Base-by-base conservation (phyloP, 2,329 filamentous ascomycete species). In the Diaporthe australafricana region DNA sequence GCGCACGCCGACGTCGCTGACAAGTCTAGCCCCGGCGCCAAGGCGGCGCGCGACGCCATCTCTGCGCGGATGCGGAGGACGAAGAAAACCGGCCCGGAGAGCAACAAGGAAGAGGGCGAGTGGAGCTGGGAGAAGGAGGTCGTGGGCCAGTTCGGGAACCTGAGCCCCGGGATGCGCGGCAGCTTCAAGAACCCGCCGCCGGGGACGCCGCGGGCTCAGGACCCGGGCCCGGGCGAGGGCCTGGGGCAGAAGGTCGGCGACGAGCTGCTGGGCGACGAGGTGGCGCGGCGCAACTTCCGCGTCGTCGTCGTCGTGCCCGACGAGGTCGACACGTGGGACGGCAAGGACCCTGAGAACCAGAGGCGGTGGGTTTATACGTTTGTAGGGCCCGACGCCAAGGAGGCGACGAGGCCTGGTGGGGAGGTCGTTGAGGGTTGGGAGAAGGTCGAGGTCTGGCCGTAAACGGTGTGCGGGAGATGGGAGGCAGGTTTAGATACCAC, bases 131-230 rank as follows among this genome's bases (percentile, higher is more conserved):
- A 84, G 57, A 92, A 86, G 74, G 95, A 98, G 83, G 81, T 98
- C 47, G 95, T 93, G 65, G 93, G 90, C 62, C 94, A 96, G 80
- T 98, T 98, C 88, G 96, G 94, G 25, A 98, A 98, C 81, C 83
- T 96, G 76, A 92, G 89, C 75, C 96, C 96, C 8, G 84, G 86
- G 1, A 94, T 98, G 91, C 88, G 95, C 80, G 93, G 92, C 12
- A 88, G 89, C 11, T 95, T 95, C 80, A 91, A 90, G 81, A 90
- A 93, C 79, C 88, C 96, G 79, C 85, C 88, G 7, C 92, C 93
- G 0, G 93, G 93, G 0, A 84, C 86, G 73, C 87, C 90, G 62
- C 79, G 92, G 76, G 82, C 87, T 75, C 75, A 89, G 78, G 77
- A 87, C 76, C 80, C 87, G 75, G 79, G 80, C 72, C 78, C 86